phyloP scores from a whole-genome alignment of 2,329 filamentous ascomycete species.

The Monosporascus cannonballus region DNA sequence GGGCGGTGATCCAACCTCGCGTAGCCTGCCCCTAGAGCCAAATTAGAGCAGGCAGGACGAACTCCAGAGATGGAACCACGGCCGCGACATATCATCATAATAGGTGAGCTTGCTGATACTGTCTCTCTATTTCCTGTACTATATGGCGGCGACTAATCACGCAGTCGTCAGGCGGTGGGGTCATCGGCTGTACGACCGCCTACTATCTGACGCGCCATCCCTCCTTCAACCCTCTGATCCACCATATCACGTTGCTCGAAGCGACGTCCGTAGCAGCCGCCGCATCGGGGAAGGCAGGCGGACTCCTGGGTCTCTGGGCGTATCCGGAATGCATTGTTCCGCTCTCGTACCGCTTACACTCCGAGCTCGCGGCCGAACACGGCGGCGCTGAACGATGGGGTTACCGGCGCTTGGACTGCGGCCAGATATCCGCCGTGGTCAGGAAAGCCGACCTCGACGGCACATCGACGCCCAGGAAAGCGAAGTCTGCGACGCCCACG shows the following conservation, averaged over 20 bases:
- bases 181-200: constrained; percentile 86
- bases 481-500: constrained; percentile 2
- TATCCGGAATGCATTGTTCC: constrained; percentile 81
- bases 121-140: background rate
- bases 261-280: constrained; percentile 80
- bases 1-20: too few relatives aligned
- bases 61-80: background rate
- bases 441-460: constrained; percentile 28
- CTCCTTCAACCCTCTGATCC: constrained; percentile 65
- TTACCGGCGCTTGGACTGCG: constrained; percentile 74
- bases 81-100: background rate
- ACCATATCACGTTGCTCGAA: constrained; percentile 82
- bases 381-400: constrained; percentile 76
- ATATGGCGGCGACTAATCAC: constrained; percentile 3
- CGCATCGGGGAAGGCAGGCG: constrained; percentile 91
- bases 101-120: background rate
- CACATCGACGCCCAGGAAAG: constrained; percentile 16
- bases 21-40: too few relatives aligned
- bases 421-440: constrained; percentile 41
- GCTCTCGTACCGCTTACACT: constrained; percentile 77
- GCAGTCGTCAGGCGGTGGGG: constrained; percentile 64
- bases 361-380: constrained; percentile 78
- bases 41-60: background rate
- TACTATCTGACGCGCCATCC: constrained; percentile 88
- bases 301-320: constrained; percentile 84